Evolutionary conservation across 768 basidiomycete species (phyloP), one percentile per base, ranked within the genome.

Genomic region (Amanita rubescens): DNA sequence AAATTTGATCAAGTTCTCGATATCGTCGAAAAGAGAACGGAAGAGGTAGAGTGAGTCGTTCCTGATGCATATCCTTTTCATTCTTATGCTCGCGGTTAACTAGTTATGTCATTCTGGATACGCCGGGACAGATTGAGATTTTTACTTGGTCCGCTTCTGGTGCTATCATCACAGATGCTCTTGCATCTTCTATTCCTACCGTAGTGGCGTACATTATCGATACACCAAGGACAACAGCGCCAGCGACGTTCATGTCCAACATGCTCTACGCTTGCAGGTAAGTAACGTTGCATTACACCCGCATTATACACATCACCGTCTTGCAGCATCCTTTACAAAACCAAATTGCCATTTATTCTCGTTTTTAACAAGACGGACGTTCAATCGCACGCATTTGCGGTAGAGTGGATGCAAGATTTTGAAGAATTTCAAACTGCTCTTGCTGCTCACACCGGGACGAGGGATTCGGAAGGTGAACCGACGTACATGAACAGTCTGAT

Each of bases 141-240:
- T 99, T 99, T 66, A 99, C 96, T 47, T 99, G 96, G 96, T 97
- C 94, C 0, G 96, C 96, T 1, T 97, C 94, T 43, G 96, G 96
- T 4, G 87, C 95, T 10, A 99, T 99, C 63, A 98, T 99, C 61
- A 99, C 96, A 38, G 94, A 98, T 64, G 91, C 96, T 15, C 77
- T 99, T 38, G 96, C 96, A 0, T 90, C 91, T 2, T 82, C 94
- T 0, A 74, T 98, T 54, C 96, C 96, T 5, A 87, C 96, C 1
- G 91, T 95, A 32, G 84, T 99, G 33, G 96, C 96, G 14, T 99
- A 98, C 64, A 80, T 99, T 56, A 92, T 99, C 60, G 96, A 99
- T 68, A 99, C 96, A 3, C 96, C 96, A 19, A 78, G 96, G 57
- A 93, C 92, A 17, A 87, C 87, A 0, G 84, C 91, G 0, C 96